A percentile compares a stretch with the other conserved stretches of the same genome.
Evolutionary conservation across 345 rosid genomes (phyloP).

Genomic region (Lepidium aucheri): DNA sequence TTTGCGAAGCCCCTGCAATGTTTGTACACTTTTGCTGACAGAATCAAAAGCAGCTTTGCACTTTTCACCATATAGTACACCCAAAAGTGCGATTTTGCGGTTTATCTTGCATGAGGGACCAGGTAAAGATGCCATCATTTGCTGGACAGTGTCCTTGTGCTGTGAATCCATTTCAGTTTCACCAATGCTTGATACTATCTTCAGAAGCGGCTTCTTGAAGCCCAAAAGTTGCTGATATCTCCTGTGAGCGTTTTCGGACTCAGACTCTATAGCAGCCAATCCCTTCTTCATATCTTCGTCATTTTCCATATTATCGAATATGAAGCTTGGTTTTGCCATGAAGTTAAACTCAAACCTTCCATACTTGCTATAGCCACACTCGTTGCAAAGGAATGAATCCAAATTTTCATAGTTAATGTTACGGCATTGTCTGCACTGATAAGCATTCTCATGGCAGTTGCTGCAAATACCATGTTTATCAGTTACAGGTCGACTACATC

Average conservation of each 20-base stretch:
- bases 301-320: slow-evolving; percentile 96
- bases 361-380: slow-evolving; percentile 97
- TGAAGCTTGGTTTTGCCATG: slow-evolving; percentile 97
- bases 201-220: slow-evolving; percentile 95
- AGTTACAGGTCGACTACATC: slow-evolving; percentile 92
- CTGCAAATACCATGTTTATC: slow-evolving; percentile 97
- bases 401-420: slow-evolving; percentile 94
- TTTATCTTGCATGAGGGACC: slow-evolving; percentile 98
- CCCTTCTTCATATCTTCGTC: slow-evolving; percentile 99
- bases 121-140: slow-evolving; percentile 97
- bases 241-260: slow-evolving; percentile 99
- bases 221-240: slow-evolving; percentile 99
- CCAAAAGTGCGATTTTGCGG: slow-evolving; percentile 96
- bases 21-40: slow-evolving; percentile 98
- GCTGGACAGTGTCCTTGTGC: slow-evolving; percentile 99
- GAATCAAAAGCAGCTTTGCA: slow-evolving; percentile 99
- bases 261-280: slow-evolving; percentile 91
- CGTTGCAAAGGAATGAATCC: slow-evolving; percentile 97
- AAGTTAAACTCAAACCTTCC: slow-evolving; percentile 98
- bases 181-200: slow-evolving; percentile 95
- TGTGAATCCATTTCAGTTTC: slow-evolving; percentile 98
- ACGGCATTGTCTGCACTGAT: slow-evolving; percentile 99
- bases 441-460: slow-evolving; percentile 99
- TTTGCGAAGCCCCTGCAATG: slow-evolving; percentile 93
- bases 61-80: slow-evolving; percentile 97